phyloP scores from a whole-genome alignment of 495 filamentous ascomycete genomes.

The Penicillium crystallinum region DNA sequence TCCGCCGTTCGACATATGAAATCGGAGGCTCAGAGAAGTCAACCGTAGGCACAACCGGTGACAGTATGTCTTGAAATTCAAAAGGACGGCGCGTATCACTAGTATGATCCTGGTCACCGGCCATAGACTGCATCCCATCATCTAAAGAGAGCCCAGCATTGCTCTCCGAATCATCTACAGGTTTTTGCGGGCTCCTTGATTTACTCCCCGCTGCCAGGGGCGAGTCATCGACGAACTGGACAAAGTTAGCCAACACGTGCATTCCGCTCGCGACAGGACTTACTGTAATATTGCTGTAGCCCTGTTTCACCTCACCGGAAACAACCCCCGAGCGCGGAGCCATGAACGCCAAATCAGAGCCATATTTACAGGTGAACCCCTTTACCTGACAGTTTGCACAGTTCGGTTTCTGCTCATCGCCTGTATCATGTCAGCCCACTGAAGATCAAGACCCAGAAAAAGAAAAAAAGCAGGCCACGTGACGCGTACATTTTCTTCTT shows the following conservation, averaged over 20 bases:
- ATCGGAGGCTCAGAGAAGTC: slow-evolving; percentile 1
- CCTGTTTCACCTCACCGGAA: slow-evolving; percentile 4
- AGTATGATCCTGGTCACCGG: neutral
- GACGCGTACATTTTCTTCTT: slow-evolving; percentile 22
- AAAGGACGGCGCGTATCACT: slow-evolving; percentile 1
- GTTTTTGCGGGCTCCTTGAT: neutral
- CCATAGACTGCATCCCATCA: neutral
- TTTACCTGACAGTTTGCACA: slow-evolving; percentile 28
- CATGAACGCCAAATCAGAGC: slow-evolving; percentile 20
- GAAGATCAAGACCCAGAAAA: neutral
- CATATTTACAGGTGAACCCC: slow-evolving; percentile 25
- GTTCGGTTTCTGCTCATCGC: slow-evolving; percentile 26
- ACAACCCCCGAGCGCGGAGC: slow-evolving; percentile 9
- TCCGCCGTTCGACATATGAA: neutral
- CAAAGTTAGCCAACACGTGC: slow-evolving; percentile 6
- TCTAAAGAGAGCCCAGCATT: neutral
- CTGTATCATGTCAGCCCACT: slow-evolving; percentile 1
- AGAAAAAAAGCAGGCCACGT: neutral
- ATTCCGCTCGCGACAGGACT: too few species aligned
- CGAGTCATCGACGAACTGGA: slow-evolving; percentile 25
- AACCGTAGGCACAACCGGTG: neutral
- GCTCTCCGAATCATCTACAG: neutral
- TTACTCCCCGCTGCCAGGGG: slow-evolving; percentile 6
- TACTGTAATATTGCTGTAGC: slow-evolving; percentile 20
- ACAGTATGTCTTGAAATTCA: slow-evolving; percentile 10